Evolutionary conservation across 208 protist species (phyloP).

Genomic region (Leishmania lainsoni): DNA sequence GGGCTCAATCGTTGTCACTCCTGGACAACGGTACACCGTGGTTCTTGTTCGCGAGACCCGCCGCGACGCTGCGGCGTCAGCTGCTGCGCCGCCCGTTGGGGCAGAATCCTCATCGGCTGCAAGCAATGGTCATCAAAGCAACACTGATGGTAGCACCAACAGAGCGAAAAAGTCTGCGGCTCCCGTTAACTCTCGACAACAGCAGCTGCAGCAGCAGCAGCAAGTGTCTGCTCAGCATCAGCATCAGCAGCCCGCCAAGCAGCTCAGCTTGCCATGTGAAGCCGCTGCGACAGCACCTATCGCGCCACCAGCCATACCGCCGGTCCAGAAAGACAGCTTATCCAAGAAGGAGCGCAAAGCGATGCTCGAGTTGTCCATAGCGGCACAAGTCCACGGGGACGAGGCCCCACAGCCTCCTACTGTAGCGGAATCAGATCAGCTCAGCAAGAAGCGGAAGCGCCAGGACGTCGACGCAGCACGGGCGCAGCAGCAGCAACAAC

Average conservation of each 20-base stretch:
- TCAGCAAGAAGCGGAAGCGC: conserved; percentile 30
- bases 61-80: conserved; percentile 6
- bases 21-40: conserved; percentile 56
- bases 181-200: background rate
- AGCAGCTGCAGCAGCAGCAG: background rate
- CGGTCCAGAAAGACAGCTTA: background rate
- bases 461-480: conserved; percentile 11
- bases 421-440: background rate
- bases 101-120: background rate
- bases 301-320: background rate
- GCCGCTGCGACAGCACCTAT: background rate
- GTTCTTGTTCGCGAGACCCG: conserved; percentile 36
- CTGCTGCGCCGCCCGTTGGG: background rate
- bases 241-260: conserved; percentile 12
- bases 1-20: conserved; percentile 68
- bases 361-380: conserved; percentile 1
- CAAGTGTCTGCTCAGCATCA: conserved; percentile 1
- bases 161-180: conserved; percentile 19
- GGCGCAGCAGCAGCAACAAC: background rate
- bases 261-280: conserved; percentile 1
- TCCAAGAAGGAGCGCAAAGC: conserved; percentile 31
- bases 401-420: background rate
- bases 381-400: background rate
- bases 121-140: background rate
- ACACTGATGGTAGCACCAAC: conserved; percentile 2